Percentiles rank a stretch among this genome's conserved stretches.
Evolutionary conservation across 2,329 filamentous ascomycete genomes (phyloP).

Genomic region (Colletotrichum lindemuthianum): DNA sequence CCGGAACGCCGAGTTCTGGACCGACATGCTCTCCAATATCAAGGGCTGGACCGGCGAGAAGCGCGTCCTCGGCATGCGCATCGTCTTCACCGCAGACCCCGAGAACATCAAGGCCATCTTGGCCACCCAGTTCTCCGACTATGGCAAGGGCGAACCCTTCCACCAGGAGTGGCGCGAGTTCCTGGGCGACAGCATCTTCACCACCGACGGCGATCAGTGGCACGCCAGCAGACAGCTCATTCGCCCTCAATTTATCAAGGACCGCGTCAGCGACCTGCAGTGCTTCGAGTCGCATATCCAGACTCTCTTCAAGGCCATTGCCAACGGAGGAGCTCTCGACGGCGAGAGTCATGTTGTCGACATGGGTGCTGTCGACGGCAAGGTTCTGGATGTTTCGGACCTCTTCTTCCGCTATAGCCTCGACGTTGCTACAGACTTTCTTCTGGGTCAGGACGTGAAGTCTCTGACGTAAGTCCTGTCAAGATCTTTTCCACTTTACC

Average conservation of each 20-base stretch:
- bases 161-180: slow-evolving; percentile 80
- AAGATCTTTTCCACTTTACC: neutral
- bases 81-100: slow-evolving; percentile 81
- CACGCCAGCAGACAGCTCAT: slow-evolving; percentile 83
- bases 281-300: slow-evolving; percentile 84
- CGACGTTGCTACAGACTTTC: slow-evolving; percentile 86
- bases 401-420: slow-evolving; percentile 88
- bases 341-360: slow-evolving; percentile 73
- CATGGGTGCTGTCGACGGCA: slow-evolving; percentile 68
- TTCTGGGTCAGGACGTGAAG: slow-evolving; percentile 80
- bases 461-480: slow-evolving; percentile 58
- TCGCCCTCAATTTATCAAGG: slow-evolving; percentile 86
- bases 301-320: slow-evolving; percentile 75
- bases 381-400: slow-evolving; percentile 75
- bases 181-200: slow-evolving; percentile 80
- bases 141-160: slow-evolving; percentile 82
- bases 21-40: slow-evolving; percentile 55
- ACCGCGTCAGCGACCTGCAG: slow-evolving; percentile 83
- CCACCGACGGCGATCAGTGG: slow-evolving; percentile 83
- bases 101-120: slow-evolving; percentile 93
- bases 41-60: slow-evolving; percentile 69
- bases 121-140: slow-evolving; percentile 86
- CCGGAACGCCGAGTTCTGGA: slow-evolving; percentile 71
- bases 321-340: slow-evolving; percentile 65
- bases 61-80: slow-evolving; percentile 63